Percentiles rank a stretch among this genome's conserved stretches.
Evolutionary conservation across 2,329 filamentous ascomycete genomes (phyloP).

Genomic region (Alternaria hordeiaustralica): DNA sequence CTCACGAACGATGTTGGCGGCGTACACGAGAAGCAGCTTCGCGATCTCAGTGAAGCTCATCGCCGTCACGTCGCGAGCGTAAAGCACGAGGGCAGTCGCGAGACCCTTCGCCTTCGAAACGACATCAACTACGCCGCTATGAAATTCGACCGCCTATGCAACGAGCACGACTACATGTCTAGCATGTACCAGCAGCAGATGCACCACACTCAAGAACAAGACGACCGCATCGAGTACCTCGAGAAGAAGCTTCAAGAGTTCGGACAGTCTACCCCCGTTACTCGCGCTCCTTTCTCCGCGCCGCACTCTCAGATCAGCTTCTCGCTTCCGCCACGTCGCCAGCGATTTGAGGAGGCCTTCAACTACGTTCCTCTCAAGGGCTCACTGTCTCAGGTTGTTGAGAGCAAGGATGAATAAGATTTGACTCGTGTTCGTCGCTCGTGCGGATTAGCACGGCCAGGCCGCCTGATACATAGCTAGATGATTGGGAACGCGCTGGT

Average conservation of each 20-base stretch:
- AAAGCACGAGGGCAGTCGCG: slow-evolving; percentile 8
- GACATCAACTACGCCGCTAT: slow-evolving; percentile 2
- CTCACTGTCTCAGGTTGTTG: slow-evolving; percentile 10
- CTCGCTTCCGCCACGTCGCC: slow-evolving; percentile 13
- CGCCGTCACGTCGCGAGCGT: slow-evolving; percentile 7
- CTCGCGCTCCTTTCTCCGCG: slow-evolving; percentile 17
- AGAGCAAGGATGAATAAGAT: slow-evolving; percentile 7
- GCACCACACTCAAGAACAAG: slow-evolving; percentile 28
- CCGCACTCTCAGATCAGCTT: slow-evolving; percentile 21
- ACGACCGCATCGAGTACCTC: slow-evolving; percentile 39
- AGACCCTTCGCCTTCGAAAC: slow-evolving; percentile 6
- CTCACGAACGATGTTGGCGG: slow-evolving; percentile 1
- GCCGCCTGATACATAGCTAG: background rate
- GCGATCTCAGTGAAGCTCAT: slow-evolving; percentile 15
- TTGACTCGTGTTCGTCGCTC: background rate
- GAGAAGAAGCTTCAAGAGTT: slow-evolving; percentile 35
- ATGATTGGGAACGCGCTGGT: background rate
- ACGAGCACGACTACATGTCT: slow-evolving; percentile 22
- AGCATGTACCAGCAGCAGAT: slow-evolving; percentile 22
- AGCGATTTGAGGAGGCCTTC: background rate
- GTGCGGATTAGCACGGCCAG: background rate
- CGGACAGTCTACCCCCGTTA: background rate
- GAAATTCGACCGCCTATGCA: slow-evolving; percentile 15
- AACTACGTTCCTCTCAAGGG: background rate
- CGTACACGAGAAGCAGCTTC: slow-evolving; percentile 9